A percentile compares a stretch with the other conserved stretches of the same genome.
Evolutionary conservation across 2,329 filamentous ascomycete species (phyloP).

Genomic region (Hansfordia pulvinata): DNA sequence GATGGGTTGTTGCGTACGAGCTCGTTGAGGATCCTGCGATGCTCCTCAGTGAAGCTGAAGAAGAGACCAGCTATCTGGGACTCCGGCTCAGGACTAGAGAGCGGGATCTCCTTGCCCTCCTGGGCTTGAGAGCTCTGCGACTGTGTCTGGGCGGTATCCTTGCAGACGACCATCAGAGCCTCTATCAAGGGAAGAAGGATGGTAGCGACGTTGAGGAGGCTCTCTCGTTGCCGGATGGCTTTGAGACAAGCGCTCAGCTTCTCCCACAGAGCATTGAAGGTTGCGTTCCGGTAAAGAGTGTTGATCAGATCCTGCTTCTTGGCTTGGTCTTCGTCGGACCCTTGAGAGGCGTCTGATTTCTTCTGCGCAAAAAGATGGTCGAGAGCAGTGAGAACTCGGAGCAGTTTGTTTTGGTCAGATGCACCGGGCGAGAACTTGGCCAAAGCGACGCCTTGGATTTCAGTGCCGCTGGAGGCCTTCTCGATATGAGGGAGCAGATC

Average conservation of each 20-base stretch:
- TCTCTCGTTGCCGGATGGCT: slow-evolving; percentile 81
- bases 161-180: slow-evolving; percentile 97
- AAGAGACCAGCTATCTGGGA: slow-evolving; percentile 78
- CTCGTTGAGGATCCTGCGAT: slow-evolving; percentile 94
- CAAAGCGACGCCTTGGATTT: slow-evolving; percentile 87
- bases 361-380: slow-evolving; percentile 88
- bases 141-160: slow-evolving; percentile 80
- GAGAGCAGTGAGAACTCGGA: slow-evolving; percentile 82
- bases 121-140: slow-evolving; percentile 30
- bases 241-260: slow-evolving; percentile 81
- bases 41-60: slow-evolving; percentile 95
- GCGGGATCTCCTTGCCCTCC: slow-evolving; percentile 50
- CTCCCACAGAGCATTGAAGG: slow-evolving; percentile 82
- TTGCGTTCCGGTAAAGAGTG: slow-evolving; percentile 79
- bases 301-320: slow-evolving; percentile 77
- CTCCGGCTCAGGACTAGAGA: slow-evolving; percentile 68
- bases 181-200: slow-evolving; percentile 91
- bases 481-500: slow-evolving; percentile 78
- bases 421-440: slow-evolving; percentile 93
- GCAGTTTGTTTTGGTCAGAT: slow-evolving; percentile 90
- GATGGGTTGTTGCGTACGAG: slow-evolving; percentile 94
- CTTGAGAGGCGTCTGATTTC: slow-evolving; percentile 28
- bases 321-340: slow-evolving; percentile 37
- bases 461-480: slow-evolving; percentile 75
- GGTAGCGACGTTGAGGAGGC: slow-evolving; percentile 93